A percentile compares a stretch with the other conserved stretches of the same genome.
Conservation (phyloP, 1,284 basidiomycete genomes). For the Trametes pubescens region DNA sequence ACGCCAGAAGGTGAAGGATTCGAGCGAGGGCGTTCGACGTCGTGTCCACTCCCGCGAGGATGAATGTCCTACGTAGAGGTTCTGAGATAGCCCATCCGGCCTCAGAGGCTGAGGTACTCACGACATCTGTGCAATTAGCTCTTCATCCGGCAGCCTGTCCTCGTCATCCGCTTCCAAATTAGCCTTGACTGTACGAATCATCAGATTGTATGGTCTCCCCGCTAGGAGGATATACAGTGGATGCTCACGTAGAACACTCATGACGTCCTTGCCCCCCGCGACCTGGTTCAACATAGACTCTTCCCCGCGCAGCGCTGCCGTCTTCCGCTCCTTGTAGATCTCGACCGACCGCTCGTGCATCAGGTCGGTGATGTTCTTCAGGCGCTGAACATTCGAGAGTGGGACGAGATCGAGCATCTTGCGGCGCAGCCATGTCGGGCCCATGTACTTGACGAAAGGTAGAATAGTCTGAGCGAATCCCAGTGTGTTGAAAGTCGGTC, state of each 20-base stretch:
- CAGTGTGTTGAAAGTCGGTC: background rate
- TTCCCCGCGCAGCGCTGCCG: constrained; percentile 11
- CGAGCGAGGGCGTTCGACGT: constrained; percentile 16
- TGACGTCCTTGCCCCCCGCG: constrained; percentile 34
- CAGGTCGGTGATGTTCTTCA: constrained; percentile 16
- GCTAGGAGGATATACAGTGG: background rate
- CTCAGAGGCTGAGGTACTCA: background rate
- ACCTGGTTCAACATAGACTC: constrained; percentile 14
- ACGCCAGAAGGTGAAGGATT: constrained; percentile 3
- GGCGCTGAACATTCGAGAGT: constrained; percentile 4
- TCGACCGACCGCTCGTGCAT: constrained; percentile 15
- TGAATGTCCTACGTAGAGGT: background rate
- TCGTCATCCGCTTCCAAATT: constrained; percentile 8
- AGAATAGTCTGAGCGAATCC: constrained; percentile 6
- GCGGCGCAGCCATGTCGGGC: constrained; percentile 10
- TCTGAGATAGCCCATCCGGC: background rate
- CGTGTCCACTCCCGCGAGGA: constrained; percentile 17
- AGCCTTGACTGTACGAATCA: background rate
- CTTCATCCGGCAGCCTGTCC: constrained; percentile 13
- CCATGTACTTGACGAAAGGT: constrained; percentile 1
- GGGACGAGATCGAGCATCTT: constrained; percentile 19
- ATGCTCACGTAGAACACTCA: constrained; percentile 30
- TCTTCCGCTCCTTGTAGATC: constrained; percentile 29
- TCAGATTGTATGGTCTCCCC: background rate
- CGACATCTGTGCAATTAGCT: constrained; percentile 17